These are phyloP conservation scores for Populus deltoides DNA, from an alignment of 345 rosid species.

Conservation along the genomic window DNA sequence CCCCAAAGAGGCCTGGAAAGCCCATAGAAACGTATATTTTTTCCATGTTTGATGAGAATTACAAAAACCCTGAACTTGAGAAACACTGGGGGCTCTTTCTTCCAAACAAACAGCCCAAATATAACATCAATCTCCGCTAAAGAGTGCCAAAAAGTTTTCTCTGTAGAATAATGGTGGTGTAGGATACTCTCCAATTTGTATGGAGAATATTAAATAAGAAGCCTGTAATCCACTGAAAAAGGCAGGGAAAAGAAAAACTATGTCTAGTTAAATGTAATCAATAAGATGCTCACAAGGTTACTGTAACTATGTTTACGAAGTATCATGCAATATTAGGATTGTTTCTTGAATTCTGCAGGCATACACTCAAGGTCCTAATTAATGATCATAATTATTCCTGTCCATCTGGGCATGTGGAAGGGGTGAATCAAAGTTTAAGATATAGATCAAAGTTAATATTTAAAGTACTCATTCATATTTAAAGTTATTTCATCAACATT, in stretches of 20 bases:
- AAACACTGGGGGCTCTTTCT: slow-evolving; percentile 52
- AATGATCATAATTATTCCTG: background rate
- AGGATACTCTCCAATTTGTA: background rate
- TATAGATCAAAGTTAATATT: too few species aligned
- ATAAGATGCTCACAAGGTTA: background rate
- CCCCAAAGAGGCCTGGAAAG: slow-evolving; percentile 43
- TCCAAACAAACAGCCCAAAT: slow-evolving; percentile 49
- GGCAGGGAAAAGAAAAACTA: background rate
- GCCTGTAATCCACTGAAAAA: background rate
- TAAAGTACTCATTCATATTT: too few species aligned
- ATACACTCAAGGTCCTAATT: background rate
- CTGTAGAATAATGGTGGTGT: slow-evolving; percentile 19
- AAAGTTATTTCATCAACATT: too few species aligned
- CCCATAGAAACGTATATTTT: slow-evolving; percentile 64
- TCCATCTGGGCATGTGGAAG: background rate
- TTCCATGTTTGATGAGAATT: slow-evolving; percentile 56
- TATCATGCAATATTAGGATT: background rate
- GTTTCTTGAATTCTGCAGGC: background rate
- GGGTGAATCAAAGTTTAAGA: too few species aligned
- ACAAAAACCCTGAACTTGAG: slow-evolving; percentile 48
- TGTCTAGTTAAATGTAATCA: background rate
- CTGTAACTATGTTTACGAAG: background rate
- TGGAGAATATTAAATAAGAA: background rate
- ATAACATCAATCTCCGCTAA: slow-evolving; percentile 40
- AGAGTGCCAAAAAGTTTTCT: slow-evolving; percentile 15